Evolutionary conservation across 1,284 basidiomycete genomes (phyloP).

Genomic region (Cutaneotrichosporon daszewskae): DNA sequence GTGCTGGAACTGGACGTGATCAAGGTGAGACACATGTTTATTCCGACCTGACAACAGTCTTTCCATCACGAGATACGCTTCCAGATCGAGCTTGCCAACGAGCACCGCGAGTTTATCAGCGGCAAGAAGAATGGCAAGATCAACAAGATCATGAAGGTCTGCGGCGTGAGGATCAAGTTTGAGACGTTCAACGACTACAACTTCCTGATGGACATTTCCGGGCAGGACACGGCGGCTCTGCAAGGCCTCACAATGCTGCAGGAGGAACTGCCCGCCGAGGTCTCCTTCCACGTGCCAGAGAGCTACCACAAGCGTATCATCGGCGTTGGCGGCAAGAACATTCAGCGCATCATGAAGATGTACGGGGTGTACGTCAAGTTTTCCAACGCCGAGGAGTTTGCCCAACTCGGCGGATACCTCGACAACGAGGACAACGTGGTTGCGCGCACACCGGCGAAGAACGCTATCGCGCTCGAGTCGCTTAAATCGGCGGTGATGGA

Average conservation of each 20-base stretch:
- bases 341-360: conserved; percentile 99
- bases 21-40: too few species aligned
- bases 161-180: conserved; percentile 97
- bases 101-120: conserved; percentile 96
- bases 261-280: conserved; percentile 96
- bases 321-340: conserved; percentile 95
- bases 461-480: conserved; percentile 90
- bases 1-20: conserved; percentile 85
- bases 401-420: conserved; percentile 85
- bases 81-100: conserved; percentile 96
- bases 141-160: conserved; percentile 96
- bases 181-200: conserved; percentile 98
- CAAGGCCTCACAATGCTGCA: conserved; percentile 85
- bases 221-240: conserved; percentile 72
- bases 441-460: conserved; percentile 95
- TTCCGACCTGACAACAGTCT: too few species aligned
- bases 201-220: conserved; percentile 91
- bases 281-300: conserved; percentile 98
- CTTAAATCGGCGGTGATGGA: conserved; percentile 97
- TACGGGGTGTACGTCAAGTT: conserved; percentile 99
- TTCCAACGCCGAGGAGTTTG: conserved; percentile 96
- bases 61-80: conserved; percentile 98
- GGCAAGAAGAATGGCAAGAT: conserved; percentile 98
- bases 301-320: conserved; percentile 99
- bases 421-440: conserved; percentile 99